These are phyloP conservation scores for Chaetomium fimeti DNA, from an alignment of 495 filamentous ascomycete species.

Conservation along the genomic window DNA sequence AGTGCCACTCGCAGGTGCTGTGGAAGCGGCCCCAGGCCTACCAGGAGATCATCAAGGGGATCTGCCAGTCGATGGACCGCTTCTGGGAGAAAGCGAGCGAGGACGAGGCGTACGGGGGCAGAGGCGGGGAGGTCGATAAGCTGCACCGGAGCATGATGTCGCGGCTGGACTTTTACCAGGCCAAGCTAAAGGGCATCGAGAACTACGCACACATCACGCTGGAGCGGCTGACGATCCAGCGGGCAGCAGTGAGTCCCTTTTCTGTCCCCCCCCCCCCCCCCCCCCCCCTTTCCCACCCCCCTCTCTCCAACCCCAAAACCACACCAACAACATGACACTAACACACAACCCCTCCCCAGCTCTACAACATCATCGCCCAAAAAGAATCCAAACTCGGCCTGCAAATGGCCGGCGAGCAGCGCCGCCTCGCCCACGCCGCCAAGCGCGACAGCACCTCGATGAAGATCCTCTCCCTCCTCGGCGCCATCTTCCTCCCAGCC, in stretches of 20 bases:
- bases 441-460: constrained; percentile 56
- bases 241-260: constrained; percentile 47
- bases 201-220: constrained; percentile 56
- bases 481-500: constrained; percentile 56
- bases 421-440: constrained; percentile 54
- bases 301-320: background rate
- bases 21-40: constrained; percentile 61
- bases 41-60: constrained; percentile 49
- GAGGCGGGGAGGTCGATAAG: constrained; percentile 32
- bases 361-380: constrained; percentile 60
- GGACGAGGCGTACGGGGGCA: constrained; percentile 26
- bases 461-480: constrained; percentile 57
- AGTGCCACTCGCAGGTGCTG: constrained; percentile 56
- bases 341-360: constrained; percentile 24
- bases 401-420: constrained; percentile 57
- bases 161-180: constrained; percentile 54
- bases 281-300: constrained; percentile 1
- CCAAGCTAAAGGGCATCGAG: constrained; percentile 56
- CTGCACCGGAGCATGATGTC: constrained; percentile 47
- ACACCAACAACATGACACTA: background rate
- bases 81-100: constrained; percentile 36
- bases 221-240: constrained; percentile 52
- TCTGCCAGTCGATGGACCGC: constrained; percentile 43
- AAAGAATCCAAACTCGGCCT: constrained; percentile 57
- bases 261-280: background rate